phyloP scores from a whole-genome alignment of 1,284 basidiomycete genomes.

The Pseudozyma tsukubaensis region DNA sequence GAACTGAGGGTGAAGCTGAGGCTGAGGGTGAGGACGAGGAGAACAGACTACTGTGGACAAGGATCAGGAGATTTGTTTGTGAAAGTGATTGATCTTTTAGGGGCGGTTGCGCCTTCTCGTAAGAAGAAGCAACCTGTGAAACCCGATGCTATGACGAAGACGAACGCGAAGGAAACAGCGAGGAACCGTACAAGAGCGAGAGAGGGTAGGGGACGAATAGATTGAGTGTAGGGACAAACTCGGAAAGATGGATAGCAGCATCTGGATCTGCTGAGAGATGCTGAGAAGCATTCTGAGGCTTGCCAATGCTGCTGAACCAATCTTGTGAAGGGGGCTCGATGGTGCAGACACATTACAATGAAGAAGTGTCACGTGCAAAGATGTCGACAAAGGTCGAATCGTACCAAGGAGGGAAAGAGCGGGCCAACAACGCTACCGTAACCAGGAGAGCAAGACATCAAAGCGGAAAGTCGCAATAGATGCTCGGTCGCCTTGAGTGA shows the following conservation, averaged over 20 bases:
- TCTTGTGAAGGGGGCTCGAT: background rate
- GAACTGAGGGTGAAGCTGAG: no score
- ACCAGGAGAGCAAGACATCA: slow-evolving; percentile 2
- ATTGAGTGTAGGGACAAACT: background rate
- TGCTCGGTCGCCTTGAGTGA: background rate
- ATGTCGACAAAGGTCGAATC: background rate
- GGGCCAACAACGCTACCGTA: slow-evolving; percentile 24
- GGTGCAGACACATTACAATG: no score
- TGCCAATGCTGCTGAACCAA: background rate
- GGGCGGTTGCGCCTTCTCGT: background rate
- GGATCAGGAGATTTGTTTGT: background rate
- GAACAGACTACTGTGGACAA: no score
- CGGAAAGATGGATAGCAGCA: background rate
- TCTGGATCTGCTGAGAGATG: background rate
- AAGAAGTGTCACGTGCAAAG: slow-evolving; percentile 1
- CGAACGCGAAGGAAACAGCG: background rate
- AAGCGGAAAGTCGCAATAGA: slow-evolving; percentile 5
- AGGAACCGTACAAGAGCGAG: slow-evolving; percentile 14
- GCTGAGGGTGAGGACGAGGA: no score
- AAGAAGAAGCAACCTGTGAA: background rate
- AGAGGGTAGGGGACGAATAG: background rate
- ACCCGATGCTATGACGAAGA: slow-evolving; percentile 10
- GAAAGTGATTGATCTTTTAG: background rate
- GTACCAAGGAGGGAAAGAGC: slow-evolving; percentile 18
- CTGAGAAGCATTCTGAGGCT: background rate